A percentile compares a stretch with the other conserved stretches of the same genome.
phyloP scores from a whole-genome alignment of 257 asterid species.

The Schizonepeta tenuifolia region DNA sequence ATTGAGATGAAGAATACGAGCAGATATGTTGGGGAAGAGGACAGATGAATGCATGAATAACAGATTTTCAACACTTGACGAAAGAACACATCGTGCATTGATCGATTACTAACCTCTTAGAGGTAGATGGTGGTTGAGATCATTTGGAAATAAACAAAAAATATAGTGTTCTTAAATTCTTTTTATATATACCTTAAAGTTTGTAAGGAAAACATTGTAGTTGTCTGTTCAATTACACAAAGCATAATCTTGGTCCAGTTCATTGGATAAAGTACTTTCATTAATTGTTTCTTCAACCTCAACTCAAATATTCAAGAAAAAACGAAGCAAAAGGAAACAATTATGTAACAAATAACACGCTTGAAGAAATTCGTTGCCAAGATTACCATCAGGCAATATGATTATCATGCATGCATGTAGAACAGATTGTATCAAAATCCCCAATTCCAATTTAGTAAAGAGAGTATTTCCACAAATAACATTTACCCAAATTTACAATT shows the following conservation, averaged over 20 bases:
- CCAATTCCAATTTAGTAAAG: background rate
- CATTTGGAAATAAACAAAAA: background rate
- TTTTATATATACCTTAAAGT: background rate
- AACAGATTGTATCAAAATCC: background rate
- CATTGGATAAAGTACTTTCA: background rate
- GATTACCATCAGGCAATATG: background rate
- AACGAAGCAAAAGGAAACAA: background rate
- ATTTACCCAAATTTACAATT: too few relatives aligned
- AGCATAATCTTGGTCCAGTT: background rate
- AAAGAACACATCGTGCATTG: background rate
- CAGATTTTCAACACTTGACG: background rate
- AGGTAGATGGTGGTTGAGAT: background rate
- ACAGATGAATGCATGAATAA: background rate
- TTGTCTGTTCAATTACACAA: background rate
- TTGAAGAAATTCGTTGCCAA: background rate
- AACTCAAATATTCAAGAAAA: background rate
- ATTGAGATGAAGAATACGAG: constrained; percentile 3
- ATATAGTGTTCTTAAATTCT: background rate
- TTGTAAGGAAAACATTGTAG: background rate
- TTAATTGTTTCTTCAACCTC: background rate
- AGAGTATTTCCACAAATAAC: background rate
- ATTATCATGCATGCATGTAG: background rate
- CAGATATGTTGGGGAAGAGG: background rate
- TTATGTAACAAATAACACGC: background rate
- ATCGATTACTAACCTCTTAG: background rate